Percentiles rank a stretch among this genome's conserved stretches.
These are phyloP conservation scores for Talaromyces proteolyticus DNA, from an alignment of 495 filamentous ascomycete species.

Conservation along the genomic window DNA sequence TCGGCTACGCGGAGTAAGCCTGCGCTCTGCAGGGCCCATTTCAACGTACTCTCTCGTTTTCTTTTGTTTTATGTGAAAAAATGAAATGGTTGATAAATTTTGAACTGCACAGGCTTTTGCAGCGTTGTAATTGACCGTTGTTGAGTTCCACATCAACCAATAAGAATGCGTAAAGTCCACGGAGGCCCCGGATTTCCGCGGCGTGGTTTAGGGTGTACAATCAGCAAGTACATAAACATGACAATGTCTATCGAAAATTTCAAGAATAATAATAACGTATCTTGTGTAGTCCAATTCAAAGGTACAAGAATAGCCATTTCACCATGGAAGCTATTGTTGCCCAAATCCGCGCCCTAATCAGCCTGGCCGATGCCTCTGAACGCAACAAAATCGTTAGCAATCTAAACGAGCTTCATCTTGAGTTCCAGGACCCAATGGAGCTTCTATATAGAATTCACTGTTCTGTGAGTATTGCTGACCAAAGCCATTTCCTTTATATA, in stretches of 20 bases:
- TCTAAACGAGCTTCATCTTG: conserved; percentile 11
- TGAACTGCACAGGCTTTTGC: no score
- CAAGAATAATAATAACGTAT: no score
- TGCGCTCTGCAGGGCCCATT: neutral
- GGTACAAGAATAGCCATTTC: no score
- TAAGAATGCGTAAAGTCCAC: conserved; percentile 11
- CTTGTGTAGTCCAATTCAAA: no score
- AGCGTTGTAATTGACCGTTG: no score
- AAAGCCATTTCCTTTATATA: conserved; percentile 6
- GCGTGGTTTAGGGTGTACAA: neutral
- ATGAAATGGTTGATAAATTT: no score
- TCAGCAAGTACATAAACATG: neutral
- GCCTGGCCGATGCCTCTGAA: conserved; percentile 14
- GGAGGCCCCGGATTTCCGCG: conserved; percentile 14
- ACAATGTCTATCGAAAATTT: neutral
- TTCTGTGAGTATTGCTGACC: conserved; percentile 8
- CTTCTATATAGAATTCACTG: conserved; percentile 11
- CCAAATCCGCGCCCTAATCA: conserved; percentile 16
- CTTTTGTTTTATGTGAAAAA: no score
- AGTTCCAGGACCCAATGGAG: conserved; percentile 19
- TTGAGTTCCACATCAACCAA: no score
- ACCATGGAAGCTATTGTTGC: conserved; percentile 22
- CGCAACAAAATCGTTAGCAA: conserved; percentile 14
- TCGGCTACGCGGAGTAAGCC: conserved; percentile 11
- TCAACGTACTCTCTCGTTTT: no score